Percentiles rank a stretch among this genome's conserved stretches.
phyloP scores from a whole-genome alignment of 75 land plant species.

The Pinus taeda region DNA sequence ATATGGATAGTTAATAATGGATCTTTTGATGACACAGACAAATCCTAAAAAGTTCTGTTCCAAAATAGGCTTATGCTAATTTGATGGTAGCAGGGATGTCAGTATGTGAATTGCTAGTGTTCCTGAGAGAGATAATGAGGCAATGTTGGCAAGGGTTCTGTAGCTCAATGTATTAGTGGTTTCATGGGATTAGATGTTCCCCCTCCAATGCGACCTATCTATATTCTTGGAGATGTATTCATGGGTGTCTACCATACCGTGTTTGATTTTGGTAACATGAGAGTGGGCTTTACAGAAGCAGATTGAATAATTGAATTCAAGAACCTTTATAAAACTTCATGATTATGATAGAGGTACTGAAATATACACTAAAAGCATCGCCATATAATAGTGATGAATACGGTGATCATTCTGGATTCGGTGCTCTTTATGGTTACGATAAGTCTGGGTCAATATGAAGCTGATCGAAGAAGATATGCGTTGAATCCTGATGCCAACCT shows the following conservation, averaged over 20 bases:
- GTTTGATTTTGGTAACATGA: slow-evolving; percentile 60
- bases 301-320: neutral
- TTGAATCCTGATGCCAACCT: no score
- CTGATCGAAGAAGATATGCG: no score
- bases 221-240: slow-evolving; percentile 79
- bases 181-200: slow-evolving; percentile 53
- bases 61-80: neutral
- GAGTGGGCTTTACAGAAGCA: slow-evolving; percentile 69
- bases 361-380: no score
- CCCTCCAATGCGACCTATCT: slow-evolving; percentile 49
- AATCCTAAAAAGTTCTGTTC: neutral
- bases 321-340: no score
- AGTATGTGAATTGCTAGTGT: slow-evolving; percentile 42
- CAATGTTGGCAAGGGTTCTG: slow-evolving; percentile 35
- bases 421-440: no score
- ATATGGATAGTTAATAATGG: no score
- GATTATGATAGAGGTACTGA: no score
- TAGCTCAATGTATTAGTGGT: slow-evolving; percentile 46
- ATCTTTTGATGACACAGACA: no score
- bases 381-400: no score
- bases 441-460: no score
- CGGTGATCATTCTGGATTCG: no score
- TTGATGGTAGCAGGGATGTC: neutral
- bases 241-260: slow-evolving; percentile 84
- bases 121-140: slow-evolving; percentile 27